These are phyloP conservation scores for Rhododendron henanense DNA, from an alignment of 148 eudicot genomes.

Conservation along the genomic window DNA sequence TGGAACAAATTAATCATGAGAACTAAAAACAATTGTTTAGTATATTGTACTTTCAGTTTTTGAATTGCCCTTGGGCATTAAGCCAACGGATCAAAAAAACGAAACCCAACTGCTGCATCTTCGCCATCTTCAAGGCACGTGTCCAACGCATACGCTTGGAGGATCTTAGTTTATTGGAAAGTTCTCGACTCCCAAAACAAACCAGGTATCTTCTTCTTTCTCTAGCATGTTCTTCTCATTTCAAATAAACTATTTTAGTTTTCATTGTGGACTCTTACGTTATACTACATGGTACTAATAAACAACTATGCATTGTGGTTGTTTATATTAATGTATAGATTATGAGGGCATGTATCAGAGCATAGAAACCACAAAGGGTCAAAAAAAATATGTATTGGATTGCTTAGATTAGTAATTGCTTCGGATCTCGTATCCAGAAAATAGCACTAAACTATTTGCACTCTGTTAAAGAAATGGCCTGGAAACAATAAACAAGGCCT, in stretches of 20 bases:
- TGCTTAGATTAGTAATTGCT: conserved; percentile 9
- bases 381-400: background rate
- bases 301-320: background rate
- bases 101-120: background rate
- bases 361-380: background rate
- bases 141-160: background rate
- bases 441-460: conserved; percentile 2
- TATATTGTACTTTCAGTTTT: background rate
- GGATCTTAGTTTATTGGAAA: background rate
- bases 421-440: conserved; percentile 8
- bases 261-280: background rate
- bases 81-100: background rate
- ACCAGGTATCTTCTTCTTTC: background rate
- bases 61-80: background rate
- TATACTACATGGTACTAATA: background rate
- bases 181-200: conserved; percentile 4
- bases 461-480: background rate
- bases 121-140: background rate
- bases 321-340: background rate
- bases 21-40: background rate
- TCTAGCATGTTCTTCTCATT: background rate
- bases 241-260: background rate
- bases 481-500: conserved; percentile 1
- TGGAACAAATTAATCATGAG: background rate
- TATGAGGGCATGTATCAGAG: background rate